These are phyloP conservation scores for Neoboletus subvelutipes DNA, from an alignment of 768 basidiomycete species.

Conservation along the genomic window DNA sequence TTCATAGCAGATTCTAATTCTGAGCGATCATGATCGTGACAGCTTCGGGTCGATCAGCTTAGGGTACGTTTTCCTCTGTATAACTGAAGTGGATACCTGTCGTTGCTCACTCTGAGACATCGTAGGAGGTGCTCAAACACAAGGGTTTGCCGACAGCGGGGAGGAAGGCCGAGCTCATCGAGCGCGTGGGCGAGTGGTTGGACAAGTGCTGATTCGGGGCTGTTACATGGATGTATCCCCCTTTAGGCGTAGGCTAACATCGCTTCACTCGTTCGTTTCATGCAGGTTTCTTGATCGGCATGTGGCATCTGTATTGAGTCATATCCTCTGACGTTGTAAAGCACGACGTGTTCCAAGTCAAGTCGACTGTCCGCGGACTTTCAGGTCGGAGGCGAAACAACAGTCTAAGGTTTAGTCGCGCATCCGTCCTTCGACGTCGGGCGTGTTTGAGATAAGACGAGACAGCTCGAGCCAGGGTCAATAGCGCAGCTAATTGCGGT, in stretches of 20 bases:
- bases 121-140: constrained; percentile 69
- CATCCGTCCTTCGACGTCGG: background rate
- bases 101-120: background rate
- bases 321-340: background rate
- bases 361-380: background rate
- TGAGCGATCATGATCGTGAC: constrained; percentile 8
- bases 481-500: background rate
- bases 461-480: background rate
- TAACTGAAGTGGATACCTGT: background rate
- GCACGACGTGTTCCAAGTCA: background rate
- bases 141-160: constrained; percentile 63
- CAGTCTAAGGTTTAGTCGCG: background rate
- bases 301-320: background rate
- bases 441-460: background rate
- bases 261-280: background rate
- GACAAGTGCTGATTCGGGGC: constrained; percentile 30
- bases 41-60: constrained; percentile 78
- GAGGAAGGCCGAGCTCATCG: constrained; percentile 70
- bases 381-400: background rate
- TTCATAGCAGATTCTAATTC: constrained; percentile 3
- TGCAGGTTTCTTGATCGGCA: constrained; percentile 6
- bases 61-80: constrained; percentile 48
- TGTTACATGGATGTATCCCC: background rate
- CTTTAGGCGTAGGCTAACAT: background rate
- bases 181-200: constrained; percentile 66